These are phyloP conservation scores for Populus deltoides DNA, from an alignment of 345 rosid species.

Conservation along the genomic window DNA sequence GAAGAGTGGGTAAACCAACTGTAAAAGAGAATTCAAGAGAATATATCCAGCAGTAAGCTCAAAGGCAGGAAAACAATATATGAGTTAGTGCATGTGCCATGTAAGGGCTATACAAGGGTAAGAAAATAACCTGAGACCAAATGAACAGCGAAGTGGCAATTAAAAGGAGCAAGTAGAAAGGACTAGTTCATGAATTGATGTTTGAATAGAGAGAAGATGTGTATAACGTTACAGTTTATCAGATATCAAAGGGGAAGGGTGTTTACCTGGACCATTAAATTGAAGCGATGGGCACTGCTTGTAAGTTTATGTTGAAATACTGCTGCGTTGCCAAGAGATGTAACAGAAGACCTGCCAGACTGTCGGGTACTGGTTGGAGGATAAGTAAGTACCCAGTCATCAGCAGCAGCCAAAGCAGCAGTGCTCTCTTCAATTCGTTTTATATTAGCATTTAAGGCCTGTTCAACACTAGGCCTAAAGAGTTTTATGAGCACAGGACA, in stretches of 20 bases:
- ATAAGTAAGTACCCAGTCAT: conserved; percentile 88
- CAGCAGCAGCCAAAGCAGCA: conserved; percentile 99
- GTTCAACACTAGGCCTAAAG: conserved; percentile 96
- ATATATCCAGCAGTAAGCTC: neutral
- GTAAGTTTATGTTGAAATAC: conserved; percentile 87
- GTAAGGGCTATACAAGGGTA: neutral
- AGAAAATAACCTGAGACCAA: neutral
- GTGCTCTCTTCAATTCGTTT: conserved; percentile 97
- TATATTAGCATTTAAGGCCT: conserved; percentile 90
- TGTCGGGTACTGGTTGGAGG: conserved; percentile 66
- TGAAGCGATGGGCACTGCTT: conserved; percentile 94
- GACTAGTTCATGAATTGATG: neutral
- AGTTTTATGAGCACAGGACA: conserved; percentile 84
- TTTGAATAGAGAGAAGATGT: neutral
- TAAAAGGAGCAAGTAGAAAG: neutral
- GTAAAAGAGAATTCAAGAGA: neutral
- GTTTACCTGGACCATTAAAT: conserved; percentile 97
- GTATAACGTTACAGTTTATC: neutral
- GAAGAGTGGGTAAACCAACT: neutral
- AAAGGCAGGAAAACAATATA: neutral
- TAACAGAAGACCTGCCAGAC: conserved; percentile 53
- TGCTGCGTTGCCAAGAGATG: conserved; percentile 44
- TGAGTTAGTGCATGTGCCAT: neutral
- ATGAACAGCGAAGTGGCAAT: neutral
- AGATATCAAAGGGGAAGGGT: neutral